Evolutionary conservation across 2,329 filamentous ascomycete genomes (phyloP), one percentile per base, ranked within the genome.

Genomic region (Fusarium sp.): DNA sequence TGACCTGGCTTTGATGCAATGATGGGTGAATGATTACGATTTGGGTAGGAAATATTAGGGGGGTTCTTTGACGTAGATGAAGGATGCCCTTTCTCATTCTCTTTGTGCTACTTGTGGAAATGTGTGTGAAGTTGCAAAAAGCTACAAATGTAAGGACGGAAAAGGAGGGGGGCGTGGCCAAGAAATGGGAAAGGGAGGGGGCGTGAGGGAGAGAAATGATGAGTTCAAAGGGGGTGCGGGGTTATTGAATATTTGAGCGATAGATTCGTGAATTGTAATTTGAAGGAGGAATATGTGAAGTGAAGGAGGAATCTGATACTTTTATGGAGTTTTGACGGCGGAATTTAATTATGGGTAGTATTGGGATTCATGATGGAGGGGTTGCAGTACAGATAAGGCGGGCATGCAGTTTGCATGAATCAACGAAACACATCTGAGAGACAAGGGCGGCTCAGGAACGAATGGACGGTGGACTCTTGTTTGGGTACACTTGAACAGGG

Each of bases 211-310:
- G 62, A 60, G 67, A 68, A 46, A 51, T 37, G 15, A 51, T n/a
- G 46, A 47, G 62, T 58, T 37, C 23, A 23, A 23, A 63, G 63
- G 54, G 66, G 58, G 58, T 67, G 67, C 66, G 46, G 30, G 58
- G 57, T 48, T 71, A 70, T 70, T 71, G 67, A 58, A 70, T 70
- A 71, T 68, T 70, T 36, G 41, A 34, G 68, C 54, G 51, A 71
- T 70, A 70, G n/a, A 68, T 65, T 68, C 54, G 54, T 61, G 65
- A 65, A 31, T 50, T 37, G 61, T 23, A 40, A 50, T 61, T 8
- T 47, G 46, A 63, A 54, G 62, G 59, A 65, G 51, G 47, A 39
- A 30, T 62, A 44, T 58, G 52, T 31, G 57, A 46, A 55, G 27
- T 36, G 36, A 66, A 47, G 61, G 47, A 66, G 51, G 31, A 34